Percentiles rank a stretch among this genome's conserved stretches.
Evolutionary conservation across 805 yeast genomes (phyloP).

Genomic region (Suhomyces vadensis): DNA sequence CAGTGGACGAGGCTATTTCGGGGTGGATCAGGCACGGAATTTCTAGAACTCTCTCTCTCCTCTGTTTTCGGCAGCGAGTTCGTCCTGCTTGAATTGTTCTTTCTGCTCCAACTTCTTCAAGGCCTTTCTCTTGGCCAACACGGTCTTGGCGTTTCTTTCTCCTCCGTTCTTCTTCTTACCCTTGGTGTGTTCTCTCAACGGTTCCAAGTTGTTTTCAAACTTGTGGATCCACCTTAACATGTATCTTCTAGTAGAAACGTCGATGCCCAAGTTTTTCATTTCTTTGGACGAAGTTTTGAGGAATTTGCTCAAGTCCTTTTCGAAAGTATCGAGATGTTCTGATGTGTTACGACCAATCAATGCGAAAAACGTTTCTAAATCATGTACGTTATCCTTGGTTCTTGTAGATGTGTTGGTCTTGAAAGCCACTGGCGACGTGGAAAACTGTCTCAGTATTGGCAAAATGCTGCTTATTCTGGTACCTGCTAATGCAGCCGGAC

Average conservation of each 20-base stretch:
- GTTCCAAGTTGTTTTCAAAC: constrained; percentile 55
- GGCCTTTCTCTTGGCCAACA: constrained; percentile 58
- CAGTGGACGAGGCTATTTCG: too few relatives aligned
- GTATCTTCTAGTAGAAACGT: constrained; percentile 68
- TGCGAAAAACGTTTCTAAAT: constrained; percentile 69
- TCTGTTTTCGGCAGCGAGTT: constrained; percentile 42
- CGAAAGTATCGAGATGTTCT: constrained; percentile 70
- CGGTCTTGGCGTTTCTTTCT: constrained; percentile 69
- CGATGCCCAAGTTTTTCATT: constrained; percentile 78
- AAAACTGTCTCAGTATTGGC: constrained; percentile 10
- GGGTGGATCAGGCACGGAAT: too few relatives aligned
- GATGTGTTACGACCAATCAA: constrained; percentile 74
- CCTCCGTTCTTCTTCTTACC: constrained; percentile 85
- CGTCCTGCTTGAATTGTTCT: constrained; percentile 38
- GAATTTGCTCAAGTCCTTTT: constrained; percentile 57
- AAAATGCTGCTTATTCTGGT: not conserved
- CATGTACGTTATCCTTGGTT: constrained; percentile 50
- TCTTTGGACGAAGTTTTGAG: constrained; percentile 53
- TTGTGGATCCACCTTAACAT: constrained; percentile 72
- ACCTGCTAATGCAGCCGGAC: not conserved
- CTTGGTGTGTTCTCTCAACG: constrained; percentile 54
- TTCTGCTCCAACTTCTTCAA: constrained; percentile 56
- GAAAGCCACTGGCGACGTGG: constrained; percentile 20
- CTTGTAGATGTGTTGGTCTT: constrained; percentile 54
- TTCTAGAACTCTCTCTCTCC: constrained; percentile 46